phyloP scores from a whole-genome alignment of 2,329 filamentous ascomycete genomes.

The Ceratocystis papillata region DNA sequence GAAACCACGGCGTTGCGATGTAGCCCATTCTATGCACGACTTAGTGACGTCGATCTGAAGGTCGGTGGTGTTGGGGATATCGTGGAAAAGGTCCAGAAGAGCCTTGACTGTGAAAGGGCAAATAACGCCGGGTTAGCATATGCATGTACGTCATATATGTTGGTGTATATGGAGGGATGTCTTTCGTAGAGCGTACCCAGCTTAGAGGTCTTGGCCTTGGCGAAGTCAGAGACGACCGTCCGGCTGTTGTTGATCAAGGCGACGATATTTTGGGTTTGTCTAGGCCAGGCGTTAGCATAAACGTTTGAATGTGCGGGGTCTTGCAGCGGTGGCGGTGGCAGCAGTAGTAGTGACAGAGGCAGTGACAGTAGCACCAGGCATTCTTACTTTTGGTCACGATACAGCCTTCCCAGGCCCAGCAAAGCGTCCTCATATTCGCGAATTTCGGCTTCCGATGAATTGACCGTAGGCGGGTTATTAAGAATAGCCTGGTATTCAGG shows the following conservation, averaged over 20 bases:
- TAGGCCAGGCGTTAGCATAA: constrained; percentile 31
- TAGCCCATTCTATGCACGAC: constrained; percentile 99
- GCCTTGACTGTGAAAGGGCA: constrained; percentile 62
- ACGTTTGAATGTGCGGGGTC: background rate
- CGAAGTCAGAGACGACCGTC: constrained; percentile 86
- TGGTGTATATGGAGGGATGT: background rate
- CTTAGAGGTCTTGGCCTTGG: constrained; percentile 97
- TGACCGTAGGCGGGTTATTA: constrained; percentile 70
- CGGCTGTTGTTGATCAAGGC: constrained; percentile 83
- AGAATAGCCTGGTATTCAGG: constrained; percentile 82
- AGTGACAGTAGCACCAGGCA: background rate
- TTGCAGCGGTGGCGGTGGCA: background rate
- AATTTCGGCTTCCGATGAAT: constrained; percentile 63
- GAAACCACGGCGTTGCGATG: constrained; percentile 87
- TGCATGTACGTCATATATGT: constrained; percentile 9
- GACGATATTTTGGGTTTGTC: constrained; percentile 73
- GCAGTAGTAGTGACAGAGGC: background rate
- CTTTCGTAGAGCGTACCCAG: constrained; percentile 53
- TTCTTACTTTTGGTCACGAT: constrained; percentile 67
- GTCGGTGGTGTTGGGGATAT: constrained; percentile 89
- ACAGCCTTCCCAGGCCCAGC: constrained; percentile 81
- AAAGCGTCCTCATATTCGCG: constrained; percentile 86
- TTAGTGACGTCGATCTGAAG: constrained; percentile 91
- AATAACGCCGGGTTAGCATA: constrained; percentile 14
- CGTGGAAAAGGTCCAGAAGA: constrained; percentile 86